A percentile compares a stretch with the other conserved stretches of the same genome.
Conservation (phyloP, 768 basidiomycete species). For the Leccinum longicurvipes region DNA sequence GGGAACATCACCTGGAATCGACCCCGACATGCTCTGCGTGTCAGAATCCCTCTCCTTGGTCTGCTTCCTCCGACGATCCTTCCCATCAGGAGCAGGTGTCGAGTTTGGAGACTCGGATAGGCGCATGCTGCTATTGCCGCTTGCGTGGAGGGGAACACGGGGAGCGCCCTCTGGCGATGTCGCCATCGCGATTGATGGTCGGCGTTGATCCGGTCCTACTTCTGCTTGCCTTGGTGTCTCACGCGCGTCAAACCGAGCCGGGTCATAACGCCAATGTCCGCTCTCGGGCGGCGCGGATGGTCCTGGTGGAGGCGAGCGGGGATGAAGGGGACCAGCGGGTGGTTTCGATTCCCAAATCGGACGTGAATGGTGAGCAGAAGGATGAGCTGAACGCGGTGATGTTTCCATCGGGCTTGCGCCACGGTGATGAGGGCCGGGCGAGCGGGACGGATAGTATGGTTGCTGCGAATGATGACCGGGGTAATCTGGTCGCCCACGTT, state of each 20-base stretch:
- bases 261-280: constrained; percentile 58
- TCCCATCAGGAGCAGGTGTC: constrained; percentile 40
- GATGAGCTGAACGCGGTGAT: constrained; percentile 57
- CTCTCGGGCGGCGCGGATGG: constrained; percentile 40
- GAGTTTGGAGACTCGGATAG: constrained; percentile 62
- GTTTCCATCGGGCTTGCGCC: constrained; percentile 53
- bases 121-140: constrained; percentile 34
- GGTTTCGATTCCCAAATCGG: constrained; percentile 66
- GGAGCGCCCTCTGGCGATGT: constrained; percentile 44
- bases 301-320: constrained; percentile 34
- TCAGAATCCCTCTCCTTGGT: constrained; percentile 50
- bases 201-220: constrained; percentile 31
- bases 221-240: constrained; percentile 37
- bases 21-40: constrained; percentile 31
- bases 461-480: constrained; percentile 29
- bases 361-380: constrained; percentile 30
- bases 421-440: constrained; percentile 38
- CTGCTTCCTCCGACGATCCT: constrained; percentile 43
- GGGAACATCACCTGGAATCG: constrained; percentile 37
- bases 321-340: constrained; percentile 28
- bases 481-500: constrained; percentile 41
- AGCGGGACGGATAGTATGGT: constrained; percentile 33
- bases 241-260: constrained; percentile 48
- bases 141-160: constrained; percentile 28
- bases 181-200: constrained; percentile 38